Base-by-base conservation (phyloP, 768 basidiomycete genomes). In the Candolleomyces efflorescens region DNA sequence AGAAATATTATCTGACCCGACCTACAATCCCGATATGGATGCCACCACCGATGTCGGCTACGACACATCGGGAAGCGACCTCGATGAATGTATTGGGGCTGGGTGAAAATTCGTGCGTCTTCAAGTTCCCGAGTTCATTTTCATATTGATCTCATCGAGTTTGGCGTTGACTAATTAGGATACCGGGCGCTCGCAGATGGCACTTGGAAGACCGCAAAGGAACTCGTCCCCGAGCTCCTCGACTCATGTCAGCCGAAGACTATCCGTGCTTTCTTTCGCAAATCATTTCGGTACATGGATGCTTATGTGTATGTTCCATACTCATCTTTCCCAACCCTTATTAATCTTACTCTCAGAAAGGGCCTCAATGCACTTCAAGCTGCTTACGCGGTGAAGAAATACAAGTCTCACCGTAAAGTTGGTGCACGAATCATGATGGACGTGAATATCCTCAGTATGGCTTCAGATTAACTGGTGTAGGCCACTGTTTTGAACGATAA, bases 81-180 rank as follows among this genome's bases (percentile, higher is more conserved):
- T 15, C 41, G 15, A 43, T 13, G 41, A 27, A 74, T 74, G 71
- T 32, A 52, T 15, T 52, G 50, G 50, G 50, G 50, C 9, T 52
- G 50, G 50, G 50, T 37, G 3, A 52, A 52, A 52, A 18, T 43
- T 15, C 50, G 39, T 54, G 18, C 12, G 53, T 54, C 15, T 17
- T 54, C 20, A 15, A 54, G n/a, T 54, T 54, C 32, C 38, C n/a
- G 18, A 22, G n/a, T 27, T 22, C 20, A 22, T 54, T 22, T 4
- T 32, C 9, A 32, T 5, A 4, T 24, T 17, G 50, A 43, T n/a
- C 11, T 24, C 36, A 39, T 22, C 41, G 18, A 17, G 18, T 9
- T 12, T 41, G 10, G 13, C 7, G 18, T 39, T 20, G 3, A 20
- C 27, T 9, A 27, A 27, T 27, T 9, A 43, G 53, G 53, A 2